Base-by-base conservation (phyloP, 352 stramenopile genomes). In the Phytophthora sp. region DNA sequence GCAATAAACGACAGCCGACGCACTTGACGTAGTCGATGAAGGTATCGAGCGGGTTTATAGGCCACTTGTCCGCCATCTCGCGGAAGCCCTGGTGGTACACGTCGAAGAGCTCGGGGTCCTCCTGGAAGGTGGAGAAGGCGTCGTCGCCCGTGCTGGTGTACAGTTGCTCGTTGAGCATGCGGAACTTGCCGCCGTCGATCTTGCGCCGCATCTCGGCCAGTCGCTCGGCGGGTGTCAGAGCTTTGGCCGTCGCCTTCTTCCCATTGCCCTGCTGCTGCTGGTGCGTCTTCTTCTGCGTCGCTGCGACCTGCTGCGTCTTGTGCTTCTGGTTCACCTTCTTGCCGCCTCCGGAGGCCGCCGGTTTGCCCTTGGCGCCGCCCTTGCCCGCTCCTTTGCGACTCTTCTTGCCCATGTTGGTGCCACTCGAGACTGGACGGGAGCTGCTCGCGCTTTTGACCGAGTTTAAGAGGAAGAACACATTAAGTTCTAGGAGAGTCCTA, bases 101-200 rank as follows among this genome's bases (percentile, higher is more conserved):
- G 52, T 99, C 89, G 65, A 99, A 99, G 54, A 99, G 86, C 48
- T 96, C 84, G 7, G 97, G 97, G 61, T 99, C 87, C 26, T 76
- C 51, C 61, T 96, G 89, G 74, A 99, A 99, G 21, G 90, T 88
- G 31, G 85, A 64, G 61, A 98, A 98, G 2, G 96, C 84, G 31
- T 86, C 64, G 8, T 80, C 53, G 17, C 97, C 98, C n/a, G 92
- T 93, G 23, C 75, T 98, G 5, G 96, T 99, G 77, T 99, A 99
- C 13, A 99, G 71, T 68, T 98, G 89, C 76, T 99, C 98, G 66
- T 99, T 99, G 10, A 99, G 85, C 82, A 98, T 98, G 53, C 98
- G 92, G 78, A 99, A 99, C 67, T 98, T 93, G 45, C 90, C 93
- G 26, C 96, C 95, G 38, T 97, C 84, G 13, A 99, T 78, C 11